Base-by-base conservation (phyloP, 495 filamentous ascomycete genomes). In the Parachaetomium inaequale region DNA sequence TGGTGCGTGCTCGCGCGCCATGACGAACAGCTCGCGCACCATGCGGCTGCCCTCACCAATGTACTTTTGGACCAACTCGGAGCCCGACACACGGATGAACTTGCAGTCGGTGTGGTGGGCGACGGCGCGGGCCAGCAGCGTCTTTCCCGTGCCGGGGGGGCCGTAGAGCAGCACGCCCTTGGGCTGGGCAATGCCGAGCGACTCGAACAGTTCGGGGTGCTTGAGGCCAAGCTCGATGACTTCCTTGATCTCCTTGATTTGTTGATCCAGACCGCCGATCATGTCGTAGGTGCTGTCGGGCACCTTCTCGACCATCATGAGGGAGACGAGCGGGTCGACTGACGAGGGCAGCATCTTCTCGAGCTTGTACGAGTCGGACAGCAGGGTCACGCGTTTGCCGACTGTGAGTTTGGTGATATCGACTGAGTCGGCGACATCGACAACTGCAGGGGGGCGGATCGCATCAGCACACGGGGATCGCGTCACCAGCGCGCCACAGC, bases 241-340 rank as follows among this genome's bases (percentile, higher is more conserved):
- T 75, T 99, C 94, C 79, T 99, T 99, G 81, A 99, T 99, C 77
- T 99, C 95, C 81, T 99, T 98, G 79, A 99, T 98, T 71, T 99
- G 94, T 72, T 99, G 95, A 68, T 98, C 95, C 50, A 99, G 82
- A 63, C 94, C 94, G 75, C 94, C 94, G 69, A 99, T 99, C 94
- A 99, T 99, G 79, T 99, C 94, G 81, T 99, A 99, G 72, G 94
- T 99, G 79, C 92, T 96, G 79, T 99, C 94, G 29, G 94, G 94
- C 28, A 99, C 94, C 79, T 99, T 99, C 76, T 99, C 94, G 47
- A 99, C 94, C 95, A 99, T 98, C 94, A 99, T 99, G 70, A 99
- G 91, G n/a, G 94, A 98, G 38, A 99, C 94, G 53, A 98, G 88
- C 32, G 94, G 94, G 72, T 98, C 94, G 70, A 98, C 93, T 58